Percentiles rank a stretch among this genome's conserved stretches.
phyloP scores from a whole-genome alignment of 2,329 filamentous ascomycete genomes.

The Albifimbria verrucaria region DNA sequence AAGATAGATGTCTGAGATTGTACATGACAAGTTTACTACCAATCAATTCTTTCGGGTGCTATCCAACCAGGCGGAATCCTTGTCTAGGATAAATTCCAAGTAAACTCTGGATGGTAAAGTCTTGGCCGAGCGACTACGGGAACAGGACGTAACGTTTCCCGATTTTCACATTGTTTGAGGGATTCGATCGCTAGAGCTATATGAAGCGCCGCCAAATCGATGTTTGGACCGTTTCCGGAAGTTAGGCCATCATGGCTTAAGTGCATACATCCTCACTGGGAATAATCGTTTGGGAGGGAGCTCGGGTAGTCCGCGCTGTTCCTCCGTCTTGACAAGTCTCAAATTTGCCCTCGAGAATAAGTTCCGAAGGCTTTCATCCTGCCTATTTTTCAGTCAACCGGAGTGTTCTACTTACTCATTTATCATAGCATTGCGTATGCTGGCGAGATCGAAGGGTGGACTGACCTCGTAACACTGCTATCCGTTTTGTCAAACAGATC shows the following conservation, averaged over 20 bases:
- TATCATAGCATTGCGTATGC: neutral
- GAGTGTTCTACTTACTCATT: conserved; percentile 1
- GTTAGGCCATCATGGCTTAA: conserved; percentile 53
- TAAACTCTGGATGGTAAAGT: too few species aligned
- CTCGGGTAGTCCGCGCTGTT: conserved; percentile 69
- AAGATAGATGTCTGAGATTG: too few species aligned
- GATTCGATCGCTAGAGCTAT: too few species aligned
- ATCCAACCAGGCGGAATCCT: too few species aligned
- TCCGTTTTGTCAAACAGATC: conserved; percentile 77
- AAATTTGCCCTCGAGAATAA: conserved; percentile 70
- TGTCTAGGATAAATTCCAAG: too few species aligned
- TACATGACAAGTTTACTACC: too few species aligned
- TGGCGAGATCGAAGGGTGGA: conserved; percentile 4
- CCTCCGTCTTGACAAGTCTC: conserved; percentile 63
- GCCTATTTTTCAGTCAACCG: neutral
- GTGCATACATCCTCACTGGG: conserved; percentile 77
- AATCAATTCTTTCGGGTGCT: too few species aligned
- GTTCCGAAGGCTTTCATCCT: conserved; percentile 65
- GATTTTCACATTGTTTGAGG: too few species aligned
- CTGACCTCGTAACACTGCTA: conserved; percentile 69
- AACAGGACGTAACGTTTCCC: too few species aligned
- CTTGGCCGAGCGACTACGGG: too few species aligned
- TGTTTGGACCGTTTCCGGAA: too few species aligned
- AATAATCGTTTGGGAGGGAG: conserved; percentile 51
- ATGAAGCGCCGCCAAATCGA: too few species aligned